Evolutionary conservation across 306 rosid genomes (phyloP).

Genomic region (Dicorynia guianensis): DNA sequence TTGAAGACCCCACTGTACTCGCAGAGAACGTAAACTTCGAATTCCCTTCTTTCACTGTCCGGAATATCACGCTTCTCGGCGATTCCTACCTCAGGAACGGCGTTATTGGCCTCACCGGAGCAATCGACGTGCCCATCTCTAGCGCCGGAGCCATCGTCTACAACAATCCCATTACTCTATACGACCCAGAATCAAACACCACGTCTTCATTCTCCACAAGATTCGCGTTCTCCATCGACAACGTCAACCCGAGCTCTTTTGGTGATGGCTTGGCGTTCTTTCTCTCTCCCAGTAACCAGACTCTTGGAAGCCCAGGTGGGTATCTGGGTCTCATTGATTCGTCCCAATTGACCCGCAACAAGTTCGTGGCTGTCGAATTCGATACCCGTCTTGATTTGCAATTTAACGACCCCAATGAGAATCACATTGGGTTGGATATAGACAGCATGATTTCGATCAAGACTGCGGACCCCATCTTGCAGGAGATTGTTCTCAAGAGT

Average conservation of each 20-base stretch:
- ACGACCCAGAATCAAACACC: slow-evolving; percentile 55
- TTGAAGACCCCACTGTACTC: neutral
- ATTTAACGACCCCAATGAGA: slow-evolving; percentile 61
- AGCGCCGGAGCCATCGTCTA: slow-evolving; percentile 68
- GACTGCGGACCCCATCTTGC: slow-evolving; percentile 54
- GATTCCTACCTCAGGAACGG: slow-evolving; percentile 81
- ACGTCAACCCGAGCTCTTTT: slow-evolving; percentile 58
- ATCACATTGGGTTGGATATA: slow-evolving; percentile 71
- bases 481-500: slow-evolving; percentile 68
- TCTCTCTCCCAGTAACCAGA: slow-evolving; percentile 54
- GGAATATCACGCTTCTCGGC: slow-evolving; percentile 87
- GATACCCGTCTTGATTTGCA: slow-evolving; percentile 57
- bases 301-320: slow-evolving; percentile 55
- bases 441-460: slow-evolving; percentile 54
- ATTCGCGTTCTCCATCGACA: slow-evolving; percentile 63
- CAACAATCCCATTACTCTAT: slow-evolving; percentile 57
- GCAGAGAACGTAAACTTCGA: slow-evolving; percentile 49
- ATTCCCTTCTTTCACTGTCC: slow-evolving; percentile 67
- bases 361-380: slow-evolving; percentile 67
- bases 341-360: slow-evolving; percentile 48
- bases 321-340: slow-evolving; percentile 55
- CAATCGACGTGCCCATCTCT: slow-evolving; percentile 71
- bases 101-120: slow-evolving; percentile 70
- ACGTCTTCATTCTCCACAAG: slow-evolving; percentile 74
- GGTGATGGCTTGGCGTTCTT: slow-evolving; percentile 78